phyloP scores from a whole-genome alignment of 1,284 basidiomycete species.

The Mycena sp. region DNA sequence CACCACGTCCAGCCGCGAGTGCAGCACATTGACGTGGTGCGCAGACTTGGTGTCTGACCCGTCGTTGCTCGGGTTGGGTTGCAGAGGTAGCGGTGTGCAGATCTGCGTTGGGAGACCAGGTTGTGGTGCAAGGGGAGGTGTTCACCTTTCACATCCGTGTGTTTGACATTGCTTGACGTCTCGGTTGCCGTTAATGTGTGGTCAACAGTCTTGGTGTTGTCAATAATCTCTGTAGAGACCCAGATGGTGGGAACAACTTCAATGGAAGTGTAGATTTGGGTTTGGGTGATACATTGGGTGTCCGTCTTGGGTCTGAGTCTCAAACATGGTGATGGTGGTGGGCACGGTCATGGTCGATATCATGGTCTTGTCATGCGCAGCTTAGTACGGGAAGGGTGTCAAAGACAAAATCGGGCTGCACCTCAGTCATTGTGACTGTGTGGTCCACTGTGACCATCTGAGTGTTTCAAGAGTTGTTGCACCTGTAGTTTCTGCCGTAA shows the following conservation, averaged over 20 bases:
- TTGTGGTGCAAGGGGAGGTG: no score
- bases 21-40: no score
- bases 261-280: constrained; percentile 62
- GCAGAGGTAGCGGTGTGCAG: no score
- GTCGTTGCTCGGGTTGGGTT: no score
- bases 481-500: constrained; percentile 9
- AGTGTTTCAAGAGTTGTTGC: constrained; percentile 33
- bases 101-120: no score
- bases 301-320: constrained; percentile 52
- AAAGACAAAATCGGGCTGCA: constrained; percentile 21
- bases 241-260: constrained; percentile 69
- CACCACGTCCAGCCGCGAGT: no score
- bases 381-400: no score
- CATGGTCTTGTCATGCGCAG: constrained; percentile 29
- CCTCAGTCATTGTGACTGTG: constrained; percentile 51
- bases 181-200: constrained; percentile 71
- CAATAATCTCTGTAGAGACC: constrained; percentile 71
- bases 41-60: no score
- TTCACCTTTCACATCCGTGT: no score
- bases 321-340: constrained; percentile 42
- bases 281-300: constrained; percentile 48
- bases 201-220: constrained; percentile 62
- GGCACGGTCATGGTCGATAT: constrained; percentile 23
- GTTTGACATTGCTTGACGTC: no score
- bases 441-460: constrained; percentile 50